phyloP scores from a whole-genome alignment of 2,329 filamentous ascomycete species.

The Diaporthe eres region DNA sequence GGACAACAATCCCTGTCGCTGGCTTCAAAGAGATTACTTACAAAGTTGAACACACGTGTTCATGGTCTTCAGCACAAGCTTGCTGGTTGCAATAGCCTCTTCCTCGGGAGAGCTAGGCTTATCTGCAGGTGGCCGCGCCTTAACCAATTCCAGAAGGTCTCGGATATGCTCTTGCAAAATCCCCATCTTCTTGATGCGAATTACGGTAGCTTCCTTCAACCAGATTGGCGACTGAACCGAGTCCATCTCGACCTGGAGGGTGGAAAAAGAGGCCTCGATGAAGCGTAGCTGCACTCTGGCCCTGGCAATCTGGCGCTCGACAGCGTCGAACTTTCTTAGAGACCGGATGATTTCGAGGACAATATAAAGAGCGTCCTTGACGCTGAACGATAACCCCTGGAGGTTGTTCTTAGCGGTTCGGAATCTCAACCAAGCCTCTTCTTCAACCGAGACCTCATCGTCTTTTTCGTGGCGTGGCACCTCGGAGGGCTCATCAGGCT shows the following conservation, averaged over 20 bases:
- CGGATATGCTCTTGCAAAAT: neutral
- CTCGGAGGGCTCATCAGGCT: neutral
- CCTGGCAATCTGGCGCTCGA: neutral
- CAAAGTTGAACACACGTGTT: neutral
- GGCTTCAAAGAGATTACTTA: neutral
- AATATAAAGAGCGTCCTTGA: neutral
- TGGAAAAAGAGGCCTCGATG: neutral
- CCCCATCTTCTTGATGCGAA: neutral
- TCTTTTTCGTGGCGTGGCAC: neutral
- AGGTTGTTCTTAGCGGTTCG: neutral
- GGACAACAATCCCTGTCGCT: neutral
- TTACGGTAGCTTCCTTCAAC: neutral
- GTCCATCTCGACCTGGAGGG: neutral
- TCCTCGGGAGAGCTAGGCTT: fast-evolving
- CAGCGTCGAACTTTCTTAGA: neutral
- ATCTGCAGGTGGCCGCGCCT: neutral
- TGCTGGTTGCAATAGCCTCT: neutral
- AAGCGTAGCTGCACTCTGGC: neutral
- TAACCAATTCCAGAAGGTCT: neutral
- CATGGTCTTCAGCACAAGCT: neutral
- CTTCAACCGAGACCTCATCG: neutral
- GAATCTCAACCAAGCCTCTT: neutral
- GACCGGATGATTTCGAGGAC: neutral
- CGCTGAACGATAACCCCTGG: neutral
- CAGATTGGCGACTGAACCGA: neutral